A percentile compares a stretch with the other conserved stretches of the same genome.
phyloP scores from a whole-genome alignment of 768 basidiomycete species.

The Leucocoprinus leucothites region DNA sequence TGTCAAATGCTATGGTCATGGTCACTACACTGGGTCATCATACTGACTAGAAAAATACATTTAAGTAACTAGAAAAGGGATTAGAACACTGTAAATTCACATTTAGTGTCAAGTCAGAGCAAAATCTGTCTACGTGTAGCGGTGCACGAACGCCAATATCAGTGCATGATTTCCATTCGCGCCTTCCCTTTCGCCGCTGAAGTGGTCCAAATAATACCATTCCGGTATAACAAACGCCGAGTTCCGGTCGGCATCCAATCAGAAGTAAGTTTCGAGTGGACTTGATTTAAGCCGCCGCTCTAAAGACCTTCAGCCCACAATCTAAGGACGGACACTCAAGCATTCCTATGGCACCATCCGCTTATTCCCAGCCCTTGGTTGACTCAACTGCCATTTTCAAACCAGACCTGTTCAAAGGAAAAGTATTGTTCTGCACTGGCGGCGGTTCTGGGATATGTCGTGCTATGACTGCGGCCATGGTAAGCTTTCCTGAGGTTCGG shows the following conservation, averaged over 20 bases:
- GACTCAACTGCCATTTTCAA: conserved; percentile 69
- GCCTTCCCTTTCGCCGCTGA: background rate
- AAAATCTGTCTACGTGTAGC: too few species aligned
- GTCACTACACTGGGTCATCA: too few species aligned
- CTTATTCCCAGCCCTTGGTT: conserved; percentile 42
- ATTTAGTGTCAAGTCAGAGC: too few species aligned
- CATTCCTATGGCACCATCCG: conserved; percentile 35
- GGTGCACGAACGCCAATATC: too few species aligned
- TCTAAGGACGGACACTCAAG: background rate
- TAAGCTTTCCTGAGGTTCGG: conserved; percentile 32
- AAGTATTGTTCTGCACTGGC: conserved; percentile 88
- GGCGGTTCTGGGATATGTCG: conserved; percentile 93
- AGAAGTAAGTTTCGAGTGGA: background rate
- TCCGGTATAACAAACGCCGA: background rate
- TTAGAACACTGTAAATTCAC: too few species aligned
- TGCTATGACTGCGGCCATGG: conserved; percentile 80
- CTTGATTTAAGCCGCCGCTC: background rate
- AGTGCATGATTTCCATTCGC: too few species aligned
- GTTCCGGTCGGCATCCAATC: background rate
- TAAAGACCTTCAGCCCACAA: background rate
- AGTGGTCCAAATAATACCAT: background rate
- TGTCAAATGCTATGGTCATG: too few species aligned
- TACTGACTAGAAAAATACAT: too few species aligned
- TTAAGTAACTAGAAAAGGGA: too few species aligned
- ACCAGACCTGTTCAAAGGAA: conserved; percentile 81